Evolutionary conservation across 805 yeast genomes (phyloP).

Genomic region (Wickerhamomyces mucosus): DNA sequence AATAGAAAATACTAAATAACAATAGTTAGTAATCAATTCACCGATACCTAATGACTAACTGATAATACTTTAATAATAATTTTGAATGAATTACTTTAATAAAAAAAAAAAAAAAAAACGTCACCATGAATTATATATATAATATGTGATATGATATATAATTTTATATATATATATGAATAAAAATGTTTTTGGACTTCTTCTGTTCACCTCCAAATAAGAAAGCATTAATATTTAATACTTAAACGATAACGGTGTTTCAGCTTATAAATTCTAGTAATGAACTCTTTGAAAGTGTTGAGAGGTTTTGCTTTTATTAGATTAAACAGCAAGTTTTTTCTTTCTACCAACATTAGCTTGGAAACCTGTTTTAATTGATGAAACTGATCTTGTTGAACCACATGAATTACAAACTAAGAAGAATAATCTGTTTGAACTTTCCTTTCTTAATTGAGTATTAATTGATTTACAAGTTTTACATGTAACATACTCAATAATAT

Average conservation of each 20-base stretch:
- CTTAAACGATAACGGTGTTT: no score
- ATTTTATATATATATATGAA: slow-evolving; percentile 1
- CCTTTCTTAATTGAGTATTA: slow-evolving; percentile 93
- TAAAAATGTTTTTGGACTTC: background rate
- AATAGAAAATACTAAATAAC: slow-evolving; percentile 24
- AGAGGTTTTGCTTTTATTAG: background rate
- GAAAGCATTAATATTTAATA: no score
- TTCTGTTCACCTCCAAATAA: slow-evolving; percentile 7
- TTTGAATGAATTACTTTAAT: background rate
- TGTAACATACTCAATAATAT: slow-evolving; percentile 93
- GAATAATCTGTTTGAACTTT: slow-evolving; percentile 90
- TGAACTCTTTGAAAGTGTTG: no score
- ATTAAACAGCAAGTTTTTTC: slow-evolving; percentile 40
- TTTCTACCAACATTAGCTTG: slow-evolving; percentile 94
- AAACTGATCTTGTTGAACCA: slow-evolving; percentile 94
- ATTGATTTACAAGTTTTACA: slow-evolving; percentile 98
- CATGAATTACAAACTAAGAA: slow-evolving; percentile 97
- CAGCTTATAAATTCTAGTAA: no score
- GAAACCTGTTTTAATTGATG: slow-evolving; percentile 98
- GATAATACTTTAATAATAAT: background rate
- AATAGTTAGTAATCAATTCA: background rate
- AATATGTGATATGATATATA: background rate
- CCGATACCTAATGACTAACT: no score
- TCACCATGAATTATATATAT: background rate
- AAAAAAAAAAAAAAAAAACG: no score